Evolutionary conservation across 768 basidiomycete species (phyloP), one percentile per base, ranked within the genome.

Genomic region (Hemileccinum rubropunctum): DNA sequence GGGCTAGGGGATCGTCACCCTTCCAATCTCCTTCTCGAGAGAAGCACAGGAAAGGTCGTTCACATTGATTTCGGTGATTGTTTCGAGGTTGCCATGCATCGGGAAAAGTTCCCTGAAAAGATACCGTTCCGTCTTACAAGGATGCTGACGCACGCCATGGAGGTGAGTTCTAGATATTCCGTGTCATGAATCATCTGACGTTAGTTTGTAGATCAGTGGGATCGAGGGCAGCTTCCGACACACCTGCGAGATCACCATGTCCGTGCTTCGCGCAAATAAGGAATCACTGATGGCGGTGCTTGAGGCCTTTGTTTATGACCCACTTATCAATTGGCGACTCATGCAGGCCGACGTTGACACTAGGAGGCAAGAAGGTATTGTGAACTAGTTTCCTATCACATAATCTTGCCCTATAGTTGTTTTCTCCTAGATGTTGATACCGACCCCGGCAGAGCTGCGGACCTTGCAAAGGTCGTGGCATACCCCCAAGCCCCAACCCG

Each of bases 61-160:
- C 97, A 99, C 62, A 97, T 94, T 55, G 94, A 95, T 66, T 95
- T 92, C 57, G 97, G 97, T 44, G 97, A 99, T 66, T 99, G 97
- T 64, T 99, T 98, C 69, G 95, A 98, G 70, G 87, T 97, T 37
- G 94, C 95, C 17, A 95, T 95, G 89, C 88, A 91, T 59, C 88
- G 94, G 61, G 94, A 97, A 69, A 99, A 99, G 72, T 98, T 95
- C 77, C 97, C 97, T 0, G 97, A 99, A 72, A 95, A 88, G 68
- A 92, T 99, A 46, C 97, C 97, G 0, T 99, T 99, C 85, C 83
- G 97, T 34, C 77, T 99, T 54, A 99, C 97, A 10, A 79, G 97
- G 58, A 99, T 99, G 97, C 79, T 99, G 45, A 95, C 93, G 11
- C 91, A 97, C 65, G 97, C 97, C 12, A 99, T 99, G 97, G 97